Conservation (phyloP, 1,284 basidiomycete species). For the Ceratobasidium sp. region DNA sequence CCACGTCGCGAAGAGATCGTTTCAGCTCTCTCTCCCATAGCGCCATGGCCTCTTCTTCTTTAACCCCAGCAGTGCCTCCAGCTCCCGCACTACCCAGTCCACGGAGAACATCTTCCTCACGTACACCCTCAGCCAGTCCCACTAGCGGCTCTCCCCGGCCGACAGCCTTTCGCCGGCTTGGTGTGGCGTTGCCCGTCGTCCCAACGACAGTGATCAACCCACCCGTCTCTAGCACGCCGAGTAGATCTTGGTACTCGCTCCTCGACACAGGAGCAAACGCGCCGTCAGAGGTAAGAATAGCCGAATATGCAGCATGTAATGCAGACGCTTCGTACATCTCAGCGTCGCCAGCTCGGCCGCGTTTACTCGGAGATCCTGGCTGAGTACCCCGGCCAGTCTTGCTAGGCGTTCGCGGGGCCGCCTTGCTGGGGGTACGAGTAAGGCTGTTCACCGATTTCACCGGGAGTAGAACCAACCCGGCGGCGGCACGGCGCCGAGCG, state of each 20-base stretch:
- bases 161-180: conserved; percentile 31
- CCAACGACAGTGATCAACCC: conserved; percentile 69
- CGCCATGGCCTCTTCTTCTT: conserved; percentile 74
- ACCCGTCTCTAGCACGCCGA: conserved; percentile 77
- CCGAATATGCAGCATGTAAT: conserved; percentile 73
- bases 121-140: conserved; percentile 45
- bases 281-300: conserved; percentile 65
- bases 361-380: conserved; percentile 48
- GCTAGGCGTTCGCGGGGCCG: conserved; percentile 55
- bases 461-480: conserved; percentile 61
- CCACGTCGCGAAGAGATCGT: conserved; percentile 68
- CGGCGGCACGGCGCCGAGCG: conserved; percentile 71
- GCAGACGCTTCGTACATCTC: conserved; percentile 58
- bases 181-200: conserved; percentile 36
- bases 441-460: conserved; percentile 54
- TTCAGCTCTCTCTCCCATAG: conserved; percentile 77
- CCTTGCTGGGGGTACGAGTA: conserved; percentile 47
- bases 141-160: conserved; percentile 44
- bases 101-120: conserved; percentile 52
- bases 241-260: conserved; percentile 79
- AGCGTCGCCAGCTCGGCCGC: conserved; percentile 51
- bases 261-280: conserved; percentile 73
- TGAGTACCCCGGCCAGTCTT: conserved; percentile 55
- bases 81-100: conserved; percentile 56
- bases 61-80: conserved; percentile 61